Evolutionary conservation across 441 rosid genomes (phyloP).

Genomic region (Biscutella auriculata): DNA sequence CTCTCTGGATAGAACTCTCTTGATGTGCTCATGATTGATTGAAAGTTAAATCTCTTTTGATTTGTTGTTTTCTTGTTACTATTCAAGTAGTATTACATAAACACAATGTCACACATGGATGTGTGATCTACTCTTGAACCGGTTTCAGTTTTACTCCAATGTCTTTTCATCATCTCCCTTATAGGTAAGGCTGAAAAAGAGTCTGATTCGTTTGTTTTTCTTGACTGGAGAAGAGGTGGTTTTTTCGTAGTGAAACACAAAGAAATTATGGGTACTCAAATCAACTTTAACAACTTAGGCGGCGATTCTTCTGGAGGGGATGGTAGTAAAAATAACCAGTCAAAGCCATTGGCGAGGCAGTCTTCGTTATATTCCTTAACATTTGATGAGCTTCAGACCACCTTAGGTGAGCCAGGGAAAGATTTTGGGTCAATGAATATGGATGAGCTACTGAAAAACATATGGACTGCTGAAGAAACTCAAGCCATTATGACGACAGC

Average conservation of each 20-base stretch:
- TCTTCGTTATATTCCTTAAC: conserved; percentile 45
- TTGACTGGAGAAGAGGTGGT: background rate
- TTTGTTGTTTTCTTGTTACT: background rate
- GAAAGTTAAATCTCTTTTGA: background rate
- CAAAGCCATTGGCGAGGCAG: conserved; percentile 37
- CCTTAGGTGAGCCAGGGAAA: conserved; percentile 44
- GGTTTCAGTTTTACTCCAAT: background rate
- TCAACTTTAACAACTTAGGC: conserved; percentile 30
- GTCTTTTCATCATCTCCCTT: background rate
- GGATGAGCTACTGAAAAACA: conserved; percentile 58
- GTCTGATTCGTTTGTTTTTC: too few species aligned
- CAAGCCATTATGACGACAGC: too few species aligned
- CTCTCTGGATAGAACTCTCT: background rate
- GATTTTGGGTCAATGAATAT: conserved; percentile 74
- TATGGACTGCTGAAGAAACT: conserved; percentile 60
- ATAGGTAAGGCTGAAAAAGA: background rate
- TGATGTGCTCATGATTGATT: background rate
- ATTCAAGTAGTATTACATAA: background rate
- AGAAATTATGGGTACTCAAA: conserved; percentile 21
- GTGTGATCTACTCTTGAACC: background rate
- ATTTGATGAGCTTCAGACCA: conserved; percentile 53
- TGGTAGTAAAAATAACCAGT: conserved; percentile 16
- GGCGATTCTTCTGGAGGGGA: conserved; percentile 11
- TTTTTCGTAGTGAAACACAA: background rate
- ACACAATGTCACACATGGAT: background rate